Evolutionary conservation across 2,329 filamentous ascomycete genomes (phyloP), one percentile per base, ranked within the genome.

Genomic region (Sporothrix globosa): DNA sequence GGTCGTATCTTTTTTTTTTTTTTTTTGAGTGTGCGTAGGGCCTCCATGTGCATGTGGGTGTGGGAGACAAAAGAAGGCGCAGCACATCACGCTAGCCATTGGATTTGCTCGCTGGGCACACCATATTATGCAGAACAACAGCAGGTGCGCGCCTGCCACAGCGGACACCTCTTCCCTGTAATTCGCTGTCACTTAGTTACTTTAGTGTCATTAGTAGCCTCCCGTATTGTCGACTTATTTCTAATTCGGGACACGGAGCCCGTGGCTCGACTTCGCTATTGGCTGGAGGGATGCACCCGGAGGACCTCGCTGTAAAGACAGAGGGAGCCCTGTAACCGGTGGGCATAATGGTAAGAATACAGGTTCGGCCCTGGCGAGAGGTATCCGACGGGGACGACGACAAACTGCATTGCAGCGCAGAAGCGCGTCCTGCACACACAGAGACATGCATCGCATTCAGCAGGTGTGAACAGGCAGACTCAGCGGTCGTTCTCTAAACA

Each of bases 161-260:
- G 56, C 56, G n/a, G 56, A 11, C 56, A 24, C 41, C 39, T 61
- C 10, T 34, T 61, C 5, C 34, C 39, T 44, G 56, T 44, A 34
- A 19, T 39, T 34, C 34, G n/a, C 53, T 24, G 10, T 24, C 10
- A 14, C 19, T 56, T 61, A 44, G 58, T 74, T 67, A 27, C 46
- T 3, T 53, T 46, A 52, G 44, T 9, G 14, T 11, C 48, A 39
- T 41, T 56, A 6, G 34, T 68, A 27, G 50, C 67, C 48, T 69
- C 74, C 46, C 61, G 61, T 52, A 21, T 63, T 10, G 21, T 53
- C 63, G 34, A 34, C 34, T 34, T 34, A 75, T 72, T 81, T 80
- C 80, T 81, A 80, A 81, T 77, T 80, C 77, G 76, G 78, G 78
- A 74, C 54, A 69, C 72, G 73, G 72, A 50, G 52, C 19, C 50